A percentile compares a stretch with the other conserved stretches of the same genome.
Conservation (phyloP, 176 grass and related monocot species). For the Cenchrus purpureus region DNA sequence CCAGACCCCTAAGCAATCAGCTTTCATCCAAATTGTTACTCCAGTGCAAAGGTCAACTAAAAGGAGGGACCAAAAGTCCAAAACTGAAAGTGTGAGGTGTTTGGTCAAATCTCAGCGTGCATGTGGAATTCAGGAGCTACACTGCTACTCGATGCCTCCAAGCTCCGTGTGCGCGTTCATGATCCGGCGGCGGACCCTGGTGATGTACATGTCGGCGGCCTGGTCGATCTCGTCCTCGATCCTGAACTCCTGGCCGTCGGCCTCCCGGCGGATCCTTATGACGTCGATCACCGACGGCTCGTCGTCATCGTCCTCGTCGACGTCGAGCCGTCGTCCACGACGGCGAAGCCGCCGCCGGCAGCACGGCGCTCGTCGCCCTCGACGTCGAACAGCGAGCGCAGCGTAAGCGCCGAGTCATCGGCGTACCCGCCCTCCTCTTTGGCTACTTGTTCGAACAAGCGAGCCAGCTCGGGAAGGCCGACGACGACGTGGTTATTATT, state of each 20-base stretch:
- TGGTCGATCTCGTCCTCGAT: slow-evolving; percentile 85
- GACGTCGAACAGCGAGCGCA: slow-evolving; percentile 56
- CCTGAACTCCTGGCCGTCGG: slow-evolving; percentile 66
- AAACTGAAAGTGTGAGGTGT: neutral
- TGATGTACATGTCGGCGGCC: slow-evolving; percentile 78
- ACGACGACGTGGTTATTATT: too few relatives aligned
- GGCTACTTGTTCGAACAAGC: slow-evolving; percentile 25
- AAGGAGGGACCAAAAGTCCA: neutral
- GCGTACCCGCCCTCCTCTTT: neutral
- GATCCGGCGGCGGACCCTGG: slow-evolving; percentile 59
- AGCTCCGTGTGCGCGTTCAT: slow-evolving; percentile 41
- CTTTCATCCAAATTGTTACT: neutral
- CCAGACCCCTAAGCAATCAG: too few relatives aligned
- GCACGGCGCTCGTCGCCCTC: neutral
- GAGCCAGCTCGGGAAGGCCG: slow-evolving; percentile 18
- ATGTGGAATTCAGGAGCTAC: neutral
- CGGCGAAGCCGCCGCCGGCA: neutral
- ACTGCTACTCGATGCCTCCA: neutral
- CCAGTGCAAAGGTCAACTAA: neutral
- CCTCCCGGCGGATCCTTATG: slow-evolving; percentile 61
- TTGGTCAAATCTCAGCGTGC: neutral
- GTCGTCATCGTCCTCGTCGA: slow-evolving; percentile 34
- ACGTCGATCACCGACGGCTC: slow-evolving; percentile 72
- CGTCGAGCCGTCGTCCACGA: slow-evolving; percentile 19
- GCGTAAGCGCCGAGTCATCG: slow-evolving; percentile 44